phyloP scores from a whole-genome alignment of 129 eudicot species.

The Escallonia rubra region DNA sequence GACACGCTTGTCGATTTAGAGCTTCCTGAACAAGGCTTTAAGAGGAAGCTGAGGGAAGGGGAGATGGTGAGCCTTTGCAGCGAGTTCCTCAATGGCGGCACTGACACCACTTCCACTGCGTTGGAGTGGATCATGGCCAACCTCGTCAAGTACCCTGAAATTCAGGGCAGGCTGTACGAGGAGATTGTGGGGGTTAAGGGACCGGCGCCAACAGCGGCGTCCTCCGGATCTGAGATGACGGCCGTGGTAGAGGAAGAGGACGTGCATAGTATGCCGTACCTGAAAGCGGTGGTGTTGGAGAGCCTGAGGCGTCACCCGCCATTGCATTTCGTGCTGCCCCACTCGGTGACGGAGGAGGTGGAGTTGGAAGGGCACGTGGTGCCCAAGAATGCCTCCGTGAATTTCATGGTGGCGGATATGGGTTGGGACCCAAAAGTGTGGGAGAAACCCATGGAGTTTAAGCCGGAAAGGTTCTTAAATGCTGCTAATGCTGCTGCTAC shows the following conservation, averaged over 20 bases:
- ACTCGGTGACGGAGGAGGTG: constrained; percentile 21
- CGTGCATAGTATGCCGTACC: constrained; percentile 39
- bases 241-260: constrained; percentile 38
- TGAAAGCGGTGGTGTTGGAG: constrained; percentile 6
- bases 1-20: constrained; percentile 40
- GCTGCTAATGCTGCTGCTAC: no score
- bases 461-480: constrained; percentile 52
- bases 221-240: no score
- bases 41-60: constrained; percentile 19
- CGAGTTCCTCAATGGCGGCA: constrained; percentile 59
- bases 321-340: background rate
- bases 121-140: constrained; percentile 78
- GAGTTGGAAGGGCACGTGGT: constrained; percentile 11
- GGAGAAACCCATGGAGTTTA: constrained; percentile 60
- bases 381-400: background rate
- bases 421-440: constrained; percentile 56
- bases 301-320: background rate
- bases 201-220: background rate
- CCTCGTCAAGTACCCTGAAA: constrained; percentile 47
- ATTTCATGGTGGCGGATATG: constrained; percentile 58
- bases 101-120: constrained; percentile 65
- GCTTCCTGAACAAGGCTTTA: constrained; percentile 29
- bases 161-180: constrained; percentile 47
- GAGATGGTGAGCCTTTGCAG: constrained; percentile 44
- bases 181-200: constrained; percentile 47